Base-by-base conservation (phyloP, 768 basidiomycete species). In the Dioszegia aurantiaca region DNA sequence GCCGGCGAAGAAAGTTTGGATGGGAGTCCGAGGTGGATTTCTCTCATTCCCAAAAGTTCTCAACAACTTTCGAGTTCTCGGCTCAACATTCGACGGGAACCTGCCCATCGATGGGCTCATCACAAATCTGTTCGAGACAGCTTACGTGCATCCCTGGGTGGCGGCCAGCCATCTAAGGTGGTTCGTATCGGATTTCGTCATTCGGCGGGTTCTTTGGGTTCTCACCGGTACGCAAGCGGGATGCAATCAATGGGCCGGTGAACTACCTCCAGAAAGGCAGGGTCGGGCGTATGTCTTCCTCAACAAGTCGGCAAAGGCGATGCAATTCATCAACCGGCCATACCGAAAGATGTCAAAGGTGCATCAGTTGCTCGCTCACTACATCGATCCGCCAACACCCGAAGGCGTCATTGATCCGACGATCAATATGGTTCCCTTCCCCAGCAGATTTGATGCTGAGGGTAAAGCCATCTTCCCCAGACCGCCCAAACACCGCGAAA, bases 191-290 rank as follows among this genome's bases (percentile, higher is more conserved):
- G 84, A 85, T 67, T 83, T 82, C 61, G 81, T 85, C 36, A 80
- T 85, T 74, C 84, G 83, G 61, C 77, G 81, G 2, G 77, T 86
- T 0, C 64, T 86, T 27, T 85, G 84, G 84, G 60, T 84, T n/a
- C 63, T 86, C 41, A 84, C 84, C 1, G 84, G 84, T 9, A 64
- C 70, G 16, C 78, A 80, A 63, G 80, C 82, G 11, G 82, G 83
- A 12, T 84, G 83, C 65, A 84, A 84, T 63, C 84, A 85, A 77
- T 85, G 84, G 84, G 83, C 82, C 17, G 84, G 83, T 1, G 83
- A 84, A 65, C 77, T 84, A 1, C 82, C 82, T 17, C 77, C 79
- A 0, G 81, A 81, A 24, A 75, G 83, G 30, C 77, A 84, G 26
- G 84, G 84, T 1, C 74, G 84, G 44, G 84, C 84, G 17, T 86